Conservation (phyloP, 148 eudicot genomes). For the Persicaria tinctoria region DNA sequence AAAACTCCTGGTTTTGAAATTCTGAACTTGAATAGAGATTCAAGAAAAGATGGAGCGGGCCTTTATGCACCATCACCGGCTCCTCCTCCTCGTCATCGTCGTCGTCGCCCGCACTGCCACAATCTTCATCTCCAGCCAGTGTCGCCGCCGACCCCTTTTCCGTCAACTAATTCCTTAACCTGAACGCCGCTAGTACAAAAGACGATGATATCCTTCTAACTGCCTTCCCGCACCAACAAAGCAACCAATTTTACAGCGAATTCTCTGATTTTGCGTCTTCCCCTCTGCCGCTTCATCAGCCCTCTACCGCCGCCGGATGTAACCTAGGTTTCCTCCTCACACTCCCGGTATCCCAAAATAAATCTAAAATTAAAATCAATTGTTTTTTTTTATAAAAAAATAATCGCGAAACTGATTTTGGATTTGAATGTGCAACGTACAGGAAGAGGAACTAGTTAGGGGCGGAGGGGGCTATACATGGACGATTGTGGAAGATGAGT, state of each 20-base stretch:
- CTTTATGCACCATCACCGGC: constrained; percentile 53
- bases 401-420: no score
- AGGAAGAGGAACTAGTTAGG: no score
- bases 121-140: neutral
- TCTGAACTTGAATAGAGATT: constrained; percentile 21
- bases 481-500: no score
- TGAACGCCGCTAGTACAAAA: constrained; percentile 18
- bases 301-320: constrained; percentile 3
- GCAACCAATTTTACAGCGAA: neutral
- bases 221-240: neutral
- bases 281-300: constrained; percentile 5
- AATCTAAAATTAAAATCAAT: neutral
- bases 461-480: no score
- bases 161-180: constrained; percentile 49
- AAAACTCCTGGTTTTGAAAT: constrained; percentile 38
- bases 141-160: constrained; percentile 27
- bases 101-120: neutral
- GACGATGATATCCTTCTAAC: neutral
- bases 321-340: constrained; percentile 29
- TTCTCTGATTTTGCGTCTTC: constrained; percentile 16
- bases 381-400: neutral
- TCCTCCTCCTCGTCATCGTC: constrained; percentile 23
- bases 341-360: constrained; percentile 31
- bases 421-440: no score
- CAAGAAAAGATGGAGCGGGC: constrained; percentile 43